Evolutionary conservation across 208 protist genomes (phyloP).

Genomic region (Histomonas meleagridis): DNA sequence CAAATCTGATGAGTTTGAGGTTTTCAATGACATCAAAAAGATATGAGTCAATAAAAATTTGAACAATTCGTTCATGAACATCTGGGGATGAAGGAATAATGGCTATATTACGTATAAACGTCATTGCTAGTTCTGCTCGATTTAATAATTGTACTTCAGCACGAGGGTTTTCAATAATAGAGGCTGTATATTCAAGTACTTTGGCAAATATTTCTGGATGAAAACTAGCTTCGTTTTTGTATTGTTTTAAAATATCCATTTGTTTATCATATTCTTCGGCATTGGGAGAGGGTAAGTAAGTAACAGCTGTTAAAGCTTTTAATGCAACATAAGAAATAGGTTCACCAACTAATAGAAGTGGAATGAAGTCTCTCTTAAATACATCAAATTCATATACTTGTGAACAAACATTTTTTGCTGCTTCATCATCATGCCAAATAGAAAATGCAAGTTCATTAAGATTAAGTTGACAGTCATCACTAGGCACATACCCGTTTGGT

Average conservation of each 20-base stretch:
- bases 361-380: neutral
- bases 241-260: neutral
- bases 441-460: neutral
- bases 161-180: neutral
- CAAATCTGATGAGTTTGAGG: neutral
- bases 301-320: neutral
- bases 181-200: neutral
- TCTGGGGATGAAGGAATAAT: neutral
- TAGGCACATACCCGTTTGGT: neutral
- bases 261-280: neutral
- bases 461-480: conserved; percentile 12
- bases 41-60: neutral
- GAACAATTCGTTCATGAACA: neutral
- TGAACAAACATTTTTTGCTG: neutral
- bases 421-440: neutral
- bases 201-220: neutral
- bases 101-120: neutral
- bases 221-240: neutral
- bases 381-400: neutral
- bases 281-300: neutral
- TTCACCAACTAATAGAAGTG: neutral
- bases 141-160: neutral
- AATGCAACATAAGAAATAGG: neutral
- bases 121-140: neutral
- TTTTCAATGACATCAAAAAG: conserved; percentile 26